phyloP scores from a whole-genome alignment of 306 rosid genomes.

The Fragaria nilgerrensis region DNA sequence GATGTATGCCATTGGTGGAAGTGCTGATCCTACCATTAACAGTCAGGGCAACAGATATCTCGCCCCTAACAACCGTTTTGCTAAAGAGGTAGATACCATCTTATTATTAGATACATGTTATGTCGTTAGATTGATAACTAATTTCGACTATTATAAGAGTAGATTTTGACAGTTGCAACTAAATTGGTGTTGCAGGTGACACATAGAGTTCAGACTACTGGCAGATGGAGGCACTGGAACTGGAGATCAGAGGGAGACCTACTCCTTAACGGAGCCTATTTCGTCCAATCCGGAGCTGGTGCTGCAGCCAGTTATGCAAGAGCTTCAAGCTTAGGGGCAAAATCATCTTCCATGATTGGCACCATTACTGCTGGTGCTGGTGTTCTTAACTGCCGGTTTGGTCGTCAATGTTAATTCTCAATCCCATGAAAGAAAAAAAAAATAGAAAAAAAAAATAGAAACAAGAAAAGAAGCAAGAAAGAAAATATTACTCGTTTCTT shows the following conservation, averaged over 20 bases:
- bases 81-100: slow-evolving; percentile 67
- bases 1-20: slow-evolving; percentile 99
- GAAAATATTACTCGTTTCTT: slow-evolving; percentile 46
- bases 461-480: slow-evolving; percentile 39
- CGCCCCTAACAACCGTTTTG: slow-evolving; percentile 73
- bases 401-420: slow-evolving; percentile 53
- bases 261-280: slow-evolving; percentile 84
- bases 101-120: neutral
- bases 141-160: neutral
- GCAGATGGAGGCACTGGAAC: slow-evolving; percentile 79
- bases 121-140: neutral
- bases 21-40: slow-evolving; percentile 93
- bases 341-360: slow-evolving; percentile 87
- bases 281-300: slow-evolving; percentile 82
- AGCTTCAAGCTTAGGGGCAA: slow-evolving; percentile 96
- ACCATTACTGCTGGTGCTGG: slow-evolving; percentile 72
- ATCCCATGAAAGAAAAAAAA: slow-evolving; percentile 13
- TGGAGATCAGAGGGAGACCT: slow-evolving; percentile 99
- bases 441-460: slow-evolving; percentile 3
- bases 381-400: slow-evolving; percentile 64
- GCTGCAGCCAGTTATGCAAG: slow-evolving; percentile 86
- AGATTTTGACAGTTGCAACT: neutral
- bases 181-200: slow-evolving; percentile 61
- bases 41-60: slow-evolving; percentile 98
- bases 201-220: slow-evolving; percentile 58